phyloP scores from a whole-genome alignment of 2,329 filamentous ascomycete species.

The Monosporascus sp. region DNA sequence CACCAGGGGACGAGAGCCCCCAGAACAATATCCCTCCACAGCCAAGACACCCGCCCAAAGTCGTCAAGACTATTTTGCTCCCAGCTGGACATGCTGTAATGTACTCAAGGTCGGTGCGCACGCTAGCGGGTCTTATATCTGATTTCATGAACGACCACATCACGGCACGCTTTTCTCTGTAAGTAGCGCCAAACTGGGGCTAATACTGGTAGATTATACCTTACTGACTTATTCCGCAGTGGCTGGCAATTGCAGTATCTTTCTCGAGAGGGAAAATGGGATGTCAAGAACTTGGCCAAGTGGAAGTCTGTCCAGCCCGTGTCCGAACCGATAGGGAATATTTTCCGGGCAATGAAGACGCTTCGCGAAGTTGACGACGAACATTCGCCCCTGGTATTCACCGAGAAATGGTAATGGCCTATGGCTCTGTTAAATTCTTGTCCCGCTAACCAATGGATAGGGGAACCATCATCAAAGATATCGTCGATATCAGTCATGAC shows the following conservation, averaged over 20 bases:
- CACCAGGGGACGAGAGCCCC: conserved; percentile 40
- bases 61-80: conserved; percentile 65
- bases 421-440: conserved; percentile 3
- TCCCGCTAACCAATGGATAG: conserved; percentile 45
- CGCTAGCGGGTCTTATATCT: conserved; percentile 74
- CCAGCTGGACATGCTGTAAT: conserved; percentile 77
- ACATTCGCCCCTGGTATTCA: conserved; percentile 73
- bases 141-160: conserved; percentile 73
- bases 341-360: conserved; percentile 90
- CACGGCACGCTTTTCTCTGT: conserved; percentile 68
- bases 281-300: conserved; percentile 91
- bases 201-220: neutral
- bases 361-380: conserved; percentile 80
- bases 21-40: conserved; percentile 40
- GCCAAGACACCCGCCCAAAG: conserved; percentile 41
- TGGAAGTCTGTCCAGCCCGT: conserved; percentile 79
- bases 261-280: conserved; percentile 90
- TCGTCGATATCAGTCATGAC: conserved; percentile 90
- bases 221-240: conserved; percentile 7
- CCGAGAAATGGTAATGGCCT: conserved; percentile 19
- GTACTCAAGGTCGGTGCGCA: conserved; percentile 72
- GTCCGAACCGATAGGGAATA: conserved; percentile 68
- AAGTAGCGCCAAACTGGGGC: conserved; percentile 3
- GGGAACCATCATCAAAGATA: conserved; percentile 61
- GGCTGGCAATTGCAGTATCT: conserved; percentile 91